These are phyloP conservation scores for Tuber calosporum DNA, from an alignment of 495 filamentous ascomycete species.

Conservation along the genomic window DNA sequence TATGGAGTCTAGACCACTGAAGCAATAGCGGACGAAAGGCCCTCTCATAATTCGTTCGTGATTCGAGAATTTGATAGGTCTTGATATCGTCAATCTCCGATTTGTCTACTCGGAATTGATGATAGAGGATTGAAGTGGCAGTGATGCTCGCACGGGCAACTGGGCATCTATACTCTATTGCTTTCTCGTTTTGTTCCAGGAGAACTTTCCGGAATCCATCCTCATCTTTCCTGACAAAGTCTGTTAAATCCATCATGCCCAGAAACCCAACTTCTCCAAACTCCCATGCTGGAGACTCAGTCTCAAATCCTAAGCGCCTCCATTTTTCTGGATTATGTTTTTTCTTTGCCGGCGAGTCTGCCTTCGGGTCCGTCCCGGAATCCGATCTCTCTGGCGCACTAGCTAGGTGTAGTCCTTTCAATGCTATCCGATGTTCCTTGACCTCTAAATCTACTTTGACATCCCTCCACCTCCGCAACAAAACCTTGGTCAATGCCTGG, in stretches of 20 bases:
- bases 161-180: conserved; percentile 68
- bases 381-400: conserved; percentile 60
- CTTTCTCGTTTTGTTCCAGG: conserved; percentile 75
- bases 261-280: conserved; percentile 83
- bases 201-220: conserved; percentile 86
- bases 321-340: conserved; percentile 87
- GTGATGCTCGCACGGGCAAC: conserved; percentile 81
- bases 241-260: conserved; percentile 94
- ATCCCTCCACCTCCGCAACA: conserved; percentile 85
- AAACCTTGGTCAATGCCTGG: conserved; percentile 81
- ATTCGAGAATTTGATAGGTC: conserved; percentile 68
- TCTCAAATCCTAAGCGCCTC: conserved; percentile 84
- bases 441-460: conserved; percentile 75
- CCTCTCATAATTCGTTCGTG: conserved; percentile 70
- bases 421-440: conserved; percentile 77
- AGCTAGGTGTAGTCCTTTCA: conserved; percentile 75
- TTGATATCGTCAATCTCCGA: conserved; percentile 74
- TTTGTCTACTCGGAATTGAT: conserved; percentile 91
- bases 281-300: conserved; percentile 74
- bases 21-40: conserved; percentile 81
- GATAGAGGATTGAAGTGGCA: conserved; percentile 79
- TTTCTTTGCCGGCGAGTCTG: conserved; percentile 48
- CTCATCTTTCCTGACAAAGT: conserved; percentile 84
- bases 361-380: conserved; percentile 26
- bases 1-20: conserved; percentile 95